Conservation (phyloP, 2,329 filamentous ascomycete species). For the Sarocladiaceae sp. region DNA sequence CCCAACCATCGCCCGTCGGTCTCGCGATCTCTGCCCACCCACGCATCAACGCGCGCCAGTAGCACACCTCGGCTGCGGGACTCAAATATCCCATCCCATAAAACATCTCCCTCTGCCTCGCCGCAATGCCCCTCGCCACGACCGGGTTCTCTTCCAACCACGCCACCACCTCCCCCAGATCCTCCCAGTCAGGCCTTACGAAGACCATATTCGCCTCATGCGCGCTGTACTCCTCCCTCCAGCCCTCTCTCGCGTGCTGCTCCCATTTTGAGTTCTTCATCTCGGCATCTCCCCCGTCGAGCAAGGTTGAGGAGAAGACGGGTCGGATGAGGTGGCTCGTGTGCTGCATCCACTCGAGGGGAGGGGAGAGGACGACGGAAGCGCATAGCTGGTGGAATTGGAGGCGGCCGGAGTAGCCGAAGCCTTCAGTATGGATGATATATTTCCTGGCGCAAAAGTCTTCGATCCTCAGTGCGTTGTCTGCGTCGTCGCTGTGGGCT, state of each 20-base stretch:
- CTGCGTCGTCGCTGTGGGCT: constrained; percentile 24
- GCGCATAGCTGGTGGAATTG: constrained; percentile 45
- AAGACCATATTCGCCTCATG: constrained; percentile 43
- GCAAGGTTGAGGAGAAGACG: constrained; percentile 30
- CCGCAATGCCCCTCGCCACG: constrained; percentile 39
- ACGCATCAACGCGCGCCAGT: constrained; percentile 43
- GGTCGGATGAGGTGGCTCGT: constrained; percentile 41
- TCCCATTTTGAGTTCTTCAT: no score
- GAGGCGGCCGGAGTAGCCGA: constrained; percentile 47
- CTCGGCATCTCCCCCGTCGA: constrained; percentile 8
- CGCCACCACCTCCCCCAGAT: constrained; percentile 37
- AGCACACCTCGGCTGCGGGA: constrained; percentile 45
- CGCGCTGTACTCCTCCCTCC: constrained; percentile 29
- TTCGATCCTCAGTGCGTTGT: constrained; percentile 40
- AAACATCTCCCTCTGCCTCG: constrained; percentile 38
- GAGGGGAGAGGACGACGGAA: constrained; percentile 41
- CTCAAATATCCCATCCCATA: constrained; percentile 38
- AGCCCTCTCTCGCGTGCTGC: constrained; percentile 18
- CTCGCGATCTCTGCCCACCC: constrained; percentile 39
- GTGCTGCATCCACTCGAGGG: constrained; percentile 43
- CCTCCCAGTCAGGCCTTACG: constrained; percentile 43
- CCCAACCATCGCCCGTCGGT: constrained; percentile 27
- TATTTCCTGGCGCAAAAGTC: constrained; percentile 47
- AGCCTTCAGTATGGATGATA: constrained; percentile 46
- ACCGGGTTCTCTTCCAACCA: constrained; percentile 39